phyloP scores from a whole-genome alignment of 1,284 basidiomycete species.

The Ceratobasidium theobromae region DNA sequence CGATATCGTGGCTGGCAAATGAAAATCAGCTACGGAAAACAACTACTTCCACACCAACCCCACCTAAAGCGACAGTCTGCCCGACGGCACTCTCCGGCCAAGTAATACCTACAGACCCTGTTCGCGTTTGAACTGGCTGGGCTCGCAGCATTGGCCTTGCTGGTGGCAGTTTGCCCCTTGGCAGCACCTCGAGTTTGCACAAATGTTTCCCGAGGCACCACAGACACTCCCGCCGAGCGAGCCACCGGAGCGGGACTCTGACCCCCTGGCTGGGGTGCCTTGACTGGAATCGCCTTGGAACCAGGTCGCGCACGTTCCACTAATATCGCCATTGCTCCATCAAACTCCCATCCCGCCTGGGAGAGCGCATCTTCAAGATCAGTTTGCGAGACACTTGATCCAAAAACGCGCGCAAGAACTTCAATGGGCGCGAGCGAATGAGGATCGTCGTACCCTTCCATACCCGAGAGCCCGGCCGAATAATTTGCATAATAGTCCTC shows the following conservation, averaged over 20 bases:
- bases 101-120: conserved; percentile 89
- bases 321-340: conserved; percentile 89
- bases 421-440: conserved; percentile 77
- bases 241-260: neutral
- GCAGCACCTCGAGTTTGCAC: conserved; percentile 7
- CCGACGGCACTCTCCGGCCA: conserved; percentile 92
- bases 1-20: conserved; percentile 76
- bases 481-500: conserved; percentile 14
- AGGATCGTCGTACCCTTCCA: conserved; percentile 49
- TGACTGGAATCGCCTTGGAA: conserved; percentile 24
- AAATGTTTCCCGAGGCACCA: conserved; percentile 38
- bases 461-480: conserved; percentile 36
- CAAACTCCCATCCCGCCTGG: conserved; percentile 89
- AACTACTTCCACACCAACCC: conserved; percentile 38
- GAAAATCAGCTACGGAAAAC: neutral
- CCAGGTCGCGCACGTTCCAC: conserved; percentile 65
- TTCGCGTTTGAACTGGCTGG: conserved; percentile 31
- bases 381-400: conserved; percentile 79
- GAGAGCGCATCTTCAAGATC: conserved; percentile 93
- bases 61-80: conserved; percentile 98
- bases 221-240: conserved; percentile 33
- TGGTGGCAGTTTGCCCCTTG: conserved; percentile 1
- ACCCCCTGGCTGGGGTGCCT: neutral
- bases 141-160: neutral
- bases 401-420: conserved; percentile 91